Evolutionary conservation across 73 alveolate species (phyloP).

Genomic region (Blepharisma stoltei): DNA sequence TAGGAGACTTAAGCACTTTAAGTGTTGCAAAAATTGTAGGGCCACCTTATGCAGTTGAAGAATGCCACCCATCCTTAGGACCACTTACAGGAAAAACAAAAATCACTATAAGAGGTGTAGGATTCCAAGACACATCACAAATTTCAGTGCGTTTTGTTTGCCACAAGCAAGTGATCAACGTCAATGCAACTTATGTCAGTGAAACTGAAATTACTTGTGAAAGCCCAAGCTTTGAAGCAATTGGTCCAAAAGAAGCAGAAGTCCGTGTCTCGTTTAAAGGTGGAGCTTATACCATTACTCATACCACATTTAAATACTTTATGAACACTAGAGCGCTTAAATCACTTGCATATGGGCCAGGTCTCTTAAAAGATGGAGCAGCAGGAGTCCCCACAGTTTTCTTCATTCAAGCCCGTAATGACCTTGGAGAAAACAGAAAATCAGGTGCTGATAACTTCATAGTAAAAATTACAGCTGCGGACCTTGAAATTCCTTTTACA

Average conservation of each 20-base stretch:
- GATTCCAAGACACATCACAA: constrained; percentile 74
- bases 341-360: constrained; percentile 99
- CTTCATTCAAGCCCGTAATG: constrained; percentile 93
- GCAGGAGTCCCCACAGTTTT: constrained; percentile 80
- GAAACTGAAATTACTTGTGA: constrained; percentile 90
- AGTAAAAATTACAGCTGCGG: constrained; percentile 53
- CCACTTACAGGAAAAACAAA: constrained; percentile 91
- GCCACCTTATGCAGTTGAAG: constrained; percentile 96
- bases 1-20: constrained; percentile 84
- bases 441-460: constrained; percentile 96
- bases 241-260: constrained; percentile 97
- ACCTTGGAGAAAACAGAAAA: constrained; percentile 91
- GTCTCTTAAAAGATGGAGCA: constrained; percentile 91
- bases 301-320: constrained; percentile 87
- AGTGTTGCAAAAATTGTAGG: constrained; percentile 96
- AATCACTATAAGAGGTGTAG: constrained; percentile 76
- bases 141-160: constrained; percentile 87
- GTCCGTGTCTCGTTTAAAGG: constrained; percentile 88
- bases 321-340: constrained; percentile 97
- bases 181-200: constrained; percentile 77
- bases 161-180: constrained; percentile 87
- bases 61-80: constrained; percentile 90
- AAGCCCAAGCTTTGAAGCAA: constrained; percentile 93
- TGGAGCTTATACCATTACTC: constrained; percentile 94
- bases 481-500: constrained; percentile 47